Conservation (phyloP, 140 eudicot genomes). For the Erigeron philadelphicus region DNA sequence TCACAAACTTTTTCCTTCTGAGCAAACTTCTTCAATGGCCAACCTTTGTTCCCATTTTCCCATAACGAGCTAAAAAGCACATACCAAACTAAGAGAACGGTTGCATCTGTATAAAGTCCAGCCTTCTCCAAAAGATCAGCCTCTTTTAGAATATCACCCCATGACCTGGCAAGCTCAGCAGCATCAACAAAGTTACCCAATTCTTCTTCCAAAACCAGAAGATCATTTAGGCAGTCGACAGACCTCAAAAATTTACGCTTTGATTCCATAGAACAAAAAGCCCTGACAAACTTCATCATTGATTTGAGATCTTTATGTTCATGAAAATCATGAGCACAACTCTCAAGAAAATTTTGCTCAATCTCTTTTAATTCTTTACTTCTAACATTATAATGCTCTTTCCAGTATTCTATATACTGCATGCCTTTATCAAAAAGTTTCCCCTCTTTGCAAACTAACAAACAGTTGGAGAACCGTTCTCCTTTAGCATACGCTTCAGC, state of each 20-base stretch:
- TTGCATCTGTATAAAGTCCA: conserved; percentile 30
- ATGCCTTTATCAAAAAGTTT: conserved; percentile 47
- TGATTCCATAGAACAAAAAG: conserved; percentile 36
- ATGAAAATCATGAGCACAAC: conserved; percentile 39
- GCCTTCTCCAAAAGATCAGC: conserved; percentile 46
- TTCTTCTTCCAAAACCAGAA: conserved; percentile 53
- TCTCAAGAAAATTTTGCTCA: conserved; percentile 48
- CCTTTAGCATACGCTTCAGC: conserved; percentile 59
- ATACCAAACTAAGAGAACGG: conserved; percentile 29
- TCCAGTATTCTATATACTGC: conserved; percentile 54
- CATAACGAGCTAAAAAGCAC: conserved; percentile 37
- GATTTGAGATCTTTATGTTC: conserved; percentile 29
- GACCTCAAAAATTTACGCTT: conserved; percentile 43
- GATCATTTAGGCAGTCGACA: conserved; percentile 46
- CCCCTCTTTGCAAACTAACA: conserved; percentile 50
- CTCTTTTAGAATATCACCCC: conserved; percentile 44
- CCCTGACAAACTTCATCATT: conserved; percentile 55
- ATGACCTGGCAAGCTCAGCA: conserved; percentile 43
- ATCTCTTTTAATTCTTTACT: conserved; percentile 22
- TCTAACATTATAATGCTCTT: conserved; percentile 21
- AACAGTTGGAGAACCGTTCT: conserved; percentile 43
- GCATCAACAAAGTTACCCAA: conserved; percentile 46
- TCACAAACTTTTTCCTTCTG: conserved; percentile 36
- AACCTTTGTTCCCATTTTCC: conserved; percentile 35
- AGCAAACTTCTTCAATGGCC: conserved; percentile 49